Base-by-base conservation (phyloP, 306 rosid genomes). In the Gastrolobium villosum region DNA sequence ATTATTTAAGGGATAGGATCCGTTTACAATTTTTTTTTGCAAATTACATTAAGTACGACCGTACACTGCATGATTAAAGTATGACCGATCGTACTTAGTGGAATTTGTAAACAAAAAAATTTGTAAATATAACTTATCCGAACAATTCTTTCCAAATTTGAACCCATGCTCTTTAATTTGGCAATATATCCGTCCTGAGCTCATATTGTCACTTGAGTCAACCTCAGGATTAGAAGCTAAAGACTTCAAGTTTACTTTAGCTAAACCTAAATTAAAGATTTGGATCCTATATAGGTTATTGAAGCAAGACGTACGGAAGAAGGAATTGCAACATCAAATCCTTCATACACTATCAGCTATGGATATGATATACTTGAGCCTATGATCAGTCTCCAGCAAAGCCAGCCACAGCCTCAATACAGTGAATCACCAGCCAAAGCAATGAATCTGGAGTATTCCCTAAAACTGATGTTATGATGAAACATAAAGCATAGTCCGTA, bases 311-410 rank as follows among this genome's bases (percentile, higher is more conserved):
- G 62, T 13, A 43, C n/a, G 31, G 74, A 72, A 62, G 79, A 74
- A 75, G 79, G 37, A 70, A 66, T 52, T 74, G 75, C 31, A 48
- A 54, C 73, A 66, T 72, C 86, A 36, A 76, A 74, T 31, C 57
- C 74, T 68, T 34, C 88, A 57, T 69, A 49, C 61, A 76, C 72
- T 52, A 65, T 83, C 34, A 28, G 39, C 31, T 74, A 75, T 35
- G 87, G 82, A 59, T 85, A 64, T 74, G 83, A 84, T 8, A 49
- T 75, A 69, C 86, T 66, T 30, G 64, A 68, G 13, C 86, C 90
- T 54, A 72, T n/a, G n/a, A n/a, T 82, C 55, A 64, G 78, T 70
- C 92, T 87, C 48, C 90, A 87, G 83, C 92, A 87, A 84, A 87
- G 90, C 81, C 94, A 82, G 69, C 86, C 94, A 46, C 84, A 67